Base-by-base conservation (phyloP, 306 rosid genomes). In the Quercus suber region DNA sequence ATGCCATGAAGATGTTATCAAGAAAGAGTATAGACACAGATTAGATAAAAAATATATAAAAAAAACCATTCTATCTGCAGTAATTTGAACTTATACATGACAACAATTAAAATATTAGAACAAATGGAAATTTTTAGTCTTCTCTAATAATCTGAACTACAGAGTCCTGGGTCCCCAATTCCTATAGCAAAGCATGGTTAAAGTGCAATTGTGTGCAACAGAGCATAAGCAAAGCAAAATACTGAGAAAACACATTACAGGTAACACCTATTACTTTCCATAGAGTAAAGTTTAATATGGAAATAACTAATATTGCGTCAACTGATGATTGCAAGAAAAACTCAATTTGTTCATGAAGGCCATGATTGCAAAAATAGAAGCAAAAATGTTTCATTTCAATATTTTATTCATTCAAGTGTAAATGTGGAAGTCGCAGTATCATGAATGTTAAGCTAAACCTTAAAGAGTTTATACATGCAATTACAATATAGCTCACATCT, bases 401-500 rank as follows among this genome's bases (percentile, higher is more conserved):
- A 15, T 13, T 52, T 28, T 43, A 59, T 79, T 35, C 49, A 67
- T 10, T 64, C 72, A 80, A 28, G 64, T 17, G 20, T 65, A 13
- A 0, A 56, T 14, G 60, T 8, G 45, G 35, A 4, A 11, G 43
- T 5, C 6, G 49, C 27, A 7, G 11, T 65, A 43, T 56, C 35
- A 43, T 45, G 67, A 20, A 69, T n/a, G 6, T 69, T 13, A 20
- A 27, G 49, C 14, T 75, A 72, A 81, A 58, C 60, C 77, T 25
- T 33, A 25, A 60, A 77, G 79, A 30, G 79, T 75, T 55, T 65
- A 57, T 37, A 69, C 18, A 74, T 69, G 41, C 58, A 49, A 75
- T 69, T 27, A 49, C 64, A 82, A 73, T 55, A 25, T 15, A 23
- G 74, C 75, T n/a, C 25, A 83, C 80, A 63, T 68, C 71, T 43